Evolutionary conservation across 2,329 filamentous ascomycete genomes (phyloP).

Genomic region (Myriosclerotinia curreyana): DNA sequence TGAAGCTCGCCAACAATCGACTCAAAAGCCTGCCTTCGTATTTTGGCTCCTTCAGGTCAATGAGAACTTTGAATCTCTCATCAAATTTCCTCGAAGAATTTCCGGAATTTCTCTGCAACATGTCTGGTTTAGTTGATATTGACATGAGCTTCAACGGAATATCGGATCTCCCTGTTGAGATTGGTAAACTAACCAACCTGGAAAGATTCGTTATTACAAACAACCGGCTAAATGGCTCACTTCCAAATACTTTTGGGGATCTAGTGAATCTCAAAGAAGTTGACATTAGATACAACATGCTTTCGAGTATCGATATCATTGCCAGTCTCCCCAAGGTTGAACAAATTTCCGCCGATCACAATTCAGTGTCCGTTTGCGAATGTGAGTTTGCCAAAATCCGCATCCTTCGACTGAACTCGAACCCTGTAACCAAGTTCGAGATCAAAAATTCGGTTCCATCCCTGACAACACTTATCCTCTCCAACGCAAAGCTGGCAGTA

Average conservation of each 20-base stretch:
- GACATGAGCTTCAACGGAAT: conserved; percentile 98
- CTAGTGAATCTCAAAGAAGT: conserved; percentile 80
- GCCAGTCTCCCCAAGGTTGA: conserved; percentile 82
- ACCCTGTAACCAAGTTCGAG: conserved; percentile 91
- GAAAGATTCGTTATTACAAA: conserved; percentile 95
- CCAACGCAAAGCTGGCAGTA: conserved; percentile 85
- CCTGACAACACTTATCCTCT: conserved; percentile 81
- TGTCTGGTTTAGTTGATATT: conserved; percentile 82
- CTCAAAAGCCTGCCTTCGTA: conserved; percentile 74
- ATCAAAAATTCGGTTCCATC: conserved; percentile 74
- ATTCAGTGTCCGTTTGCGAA: conserved; percentile 83
- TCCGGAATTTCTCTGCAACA: conserved; percentile 77
- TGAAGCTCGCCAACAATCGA: conserved; percentile 92
- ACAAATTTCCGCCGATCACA: conserved; percentile 86
- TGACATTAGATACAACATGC: conserved; percentile 89
- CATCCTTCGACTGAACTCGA: conserved; percentile 85
- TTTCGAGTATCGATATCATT: conserved; percentile 84
- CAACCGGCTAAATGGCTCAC: conserved; percentile 74
- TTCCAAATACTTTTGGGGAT: conserved; percentile 71
- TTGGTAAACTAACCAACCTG: conserved; percentile 74
- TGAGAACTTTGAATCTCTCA: conserved; percentile 85
- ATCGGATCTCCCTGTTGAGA: conserved; percentile 67
- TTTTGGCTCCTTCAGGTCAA: conserved; percentile 73
- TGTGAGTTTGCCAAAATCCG: conserved; percentile 84
- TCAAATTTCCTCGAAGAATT: conserved; percentile 89